These are phyloP conservation scores for Cornus florida DNA, from an alignment of 148 eudicot species.

Conservation along the genomic window DNA sequence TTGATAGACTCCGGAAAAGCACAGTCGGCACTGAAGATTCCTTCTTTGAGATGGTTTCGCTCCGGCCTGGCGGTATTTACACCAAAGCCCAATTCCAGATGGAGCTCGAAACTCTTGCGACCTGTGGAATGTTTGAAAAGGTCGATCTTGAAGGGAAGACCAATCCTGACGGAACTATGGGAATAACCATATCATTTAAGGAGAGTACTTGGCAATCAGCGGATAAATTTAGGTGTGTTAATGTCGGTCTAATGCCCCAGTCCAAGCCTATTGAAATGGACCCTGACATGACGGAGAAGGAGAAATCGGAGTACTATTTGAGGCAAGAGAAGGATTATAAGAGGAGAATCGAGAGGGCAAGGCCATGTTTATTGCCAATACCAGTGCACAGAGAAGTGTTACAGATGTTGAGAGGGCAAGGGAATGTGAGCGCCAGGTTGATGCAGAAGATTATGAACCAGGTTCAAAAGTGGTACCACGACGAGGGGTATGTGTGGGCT, in stretches of 20 bases:
- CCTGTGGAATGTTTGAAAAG: slow-evolving; percentile 86
- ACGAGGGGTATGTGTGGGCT: slow-evolving; percentile 88
- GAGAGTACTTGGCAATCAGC: slow-evolving; percentile 86
- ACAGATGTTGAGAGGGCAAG: slow-evolving; percentile 60
- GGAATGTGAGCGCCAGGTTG: slow-evolving; percentile 71
- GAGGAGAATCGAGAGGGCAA: slow-evolving; percentile 66
- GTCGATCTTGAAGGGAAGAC: slow-evolving; percentile 84
- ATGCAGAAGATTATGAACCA: slow-evolving; percentile 80
- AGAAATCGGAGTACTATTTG: slow-evolving; percentile 54
- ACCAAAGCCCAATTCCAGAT: slow-evolving; percentile 81
- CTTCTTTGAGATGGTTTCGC: slow-evolving; percentile 79
- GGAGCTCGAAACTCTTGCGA: slow-evolving; percentile 75
- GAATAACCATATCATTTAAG: slow-evolving; percentile 50
- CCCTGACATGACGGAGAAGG: slow-evolving; percentile 80
- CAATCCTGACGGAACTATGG: slow-evolving; percentile 72
- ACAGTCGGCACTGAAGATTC: slow-evolving; percentile 74
- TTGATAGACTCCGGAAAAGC: slow-evolving; percentile 40
- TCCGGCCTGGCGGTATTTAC: slow-evolving; percentile 70
- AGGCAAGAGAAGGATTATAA: slow-evolving; percentile 73
- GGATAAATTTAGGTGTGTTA: slow-evolving; percentile 69
- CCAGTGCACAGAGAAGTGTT: slow-evolving; percentile 56
- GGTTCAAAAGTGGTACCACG: slow-evolving; percentile 95
- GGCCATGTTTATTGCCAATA: slow-evolving; percentile 73
- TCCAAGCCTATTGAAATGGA: slow-evolving; percentile 81
- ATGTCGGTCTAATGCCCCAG: slow-evolving; percentile 85